Evolutionary conservation across 768 basidiomycete species (phyloP), one percentile per base, ranked within the genome.

Genomic region (Goffeauzyma gilvescens): DNA sequence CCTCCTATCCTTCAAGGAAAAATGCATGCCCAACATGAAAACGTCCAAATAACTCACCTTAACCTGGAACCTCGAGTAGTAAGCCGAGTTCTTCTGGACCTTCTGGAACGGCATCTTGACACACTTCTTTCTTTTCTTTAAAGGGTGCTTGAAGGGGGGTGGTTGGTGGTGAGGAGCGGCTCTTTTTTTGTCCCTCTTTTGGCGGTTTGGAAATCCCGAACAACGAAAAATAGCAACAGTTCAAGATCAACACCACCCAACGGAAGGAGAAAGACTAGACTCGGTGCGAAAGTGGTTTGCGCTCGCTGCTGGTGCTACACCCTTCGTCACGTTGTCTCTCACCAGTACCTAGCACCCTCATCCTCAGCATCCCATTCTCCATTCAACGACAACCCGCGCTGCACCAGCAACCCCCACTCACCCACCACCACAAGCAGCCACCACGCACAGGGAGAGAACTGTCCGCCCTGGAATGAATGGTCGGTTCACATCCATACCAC

Each of bases 21-120:
- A 32, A 32, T 13, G 9, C 18, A 9, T 32, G 31, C 18, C 31
- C 14, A 32, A 9, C 18, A 32, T 9, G 31, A 9, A 32, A 32
- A 9, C 18, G 31, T 9, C 15, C 28, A 9, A 30, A 30, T 30
- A 9, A 34, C 45, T 18, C 42, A 41, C 30, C 38, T 42, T 35
- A 33, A 36, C 50, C 41, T 54, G 56, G 50, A 43, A 52, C 31
- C 59, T 42, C 50, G 87, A 93, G 71, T 85, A 93, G 79, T 95
- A 95, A 59, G 90, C 84, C 65, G 77, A 76, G 60, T 83, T 82
- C 74, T 98, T 95, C 71, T 89, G 66, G 55, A 80, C 79, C 72
- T 95, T 95, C 72, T 93, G 81, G 75, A 93, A 96, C 49, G 89
- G 90, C 90, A 67, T 64, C 47, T 56, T 54, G 55, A 38, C 27